A percentile compares a stretch with the other conserved stretches of the same genome.
phyloP scores from a whole-genome alignment of 441 rosid genomes.

The Melastoma candidum region DNA sequence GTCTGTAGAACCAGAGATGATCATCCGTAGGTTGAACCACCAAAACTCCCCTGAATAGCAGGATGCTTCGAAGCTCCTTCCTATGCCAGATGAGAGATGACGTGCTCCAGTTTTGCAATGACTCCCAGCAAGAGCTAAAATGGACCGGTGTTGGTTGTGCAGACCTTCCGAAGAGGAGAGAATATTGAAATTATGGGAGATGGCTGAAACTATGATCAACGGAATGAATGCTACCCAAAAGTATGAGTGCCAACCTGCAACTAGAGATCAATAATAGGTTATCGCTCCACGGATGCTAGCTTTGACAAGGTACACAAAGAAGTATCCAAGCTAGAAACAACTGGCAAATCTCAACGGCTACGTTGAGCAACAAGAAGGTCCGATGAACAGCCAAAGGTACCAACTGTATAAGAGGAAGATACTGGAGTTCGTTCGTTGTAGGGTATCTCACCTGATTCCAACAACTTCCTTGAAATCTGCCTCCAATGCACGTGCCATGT shows the following conservation, averaged over 20 bases:
- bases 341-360: constrained; percentile 30
- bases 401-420: constrained; percentile 32
- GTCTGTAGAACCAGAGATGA: not conserved
- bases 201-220: constrained; percentile 39
- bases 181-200: not conserved
- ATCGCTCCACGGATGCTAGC: no score
- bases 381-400: constrained; percentile 88
- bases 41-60: not conserved
- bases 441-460: constrained; percentile 46
- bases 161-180: not conserved
- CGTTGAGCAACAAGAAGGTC: constrained; percentile 60
- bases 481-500: constrained; percentile 57
- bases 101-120: constrained; percentile 69
- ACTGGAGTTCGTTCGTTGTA: no score
- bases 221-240: constrained; percentile 90
- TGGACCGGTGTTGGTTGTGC: not conserved
- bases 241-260: constrained; percentile 75
- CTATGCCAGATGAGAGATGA: constrained; percentile 51
- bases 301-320: no score
- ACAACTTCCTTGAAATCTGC: constrained; percentile 60
- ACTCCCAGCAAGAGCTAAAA: constrained; percentile 61
- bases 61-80: constrained; percentile 18
- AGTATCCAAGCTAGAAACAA: no score
- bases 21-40: not conserved
- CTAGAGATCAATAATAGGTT: not conserved